Evolutionary conservation across 371 early-diverging fungal genomes (phyloP), one percentile per base, ranked within the genome.

Genomic region (Rhizopus arrhizus): DNA sequence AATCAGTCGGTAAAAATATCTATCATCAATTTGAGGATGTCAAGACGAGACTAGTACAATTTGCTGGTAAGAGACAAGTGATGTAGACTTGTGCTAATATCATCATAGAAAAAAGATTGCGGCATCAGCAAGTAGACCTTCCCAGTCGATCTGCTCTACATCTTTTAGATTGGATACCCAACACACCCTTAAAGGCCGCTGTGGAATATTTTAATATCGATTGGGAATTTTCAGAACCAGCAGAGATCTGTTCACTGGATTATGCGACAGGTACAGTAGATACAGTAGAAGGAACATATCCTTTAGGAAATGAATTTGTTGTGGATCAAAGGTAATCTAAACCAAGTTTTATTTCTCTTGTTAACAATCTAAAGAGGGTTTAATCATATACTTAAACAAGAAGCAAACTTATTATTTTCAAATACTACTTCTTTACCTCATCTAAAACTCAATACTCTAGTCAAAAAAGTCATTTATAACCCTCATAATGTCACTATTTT

Each of bases 161-260:
- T 13, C 38, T 80, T 10, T 40, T 74, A 5, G 73, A 71, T 3
- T 80, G 81, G 81, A 43, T 60, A 33, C 71, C 75, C 3, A 63
- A 77, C 43, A 72, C 72, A 0, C 68, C 76, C 0, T 40, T 75
- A 8, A 75, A 77, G 28, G 69, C 72, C 29, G 78, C 75, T 4
- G 57, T 80, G 8, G 81, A 80, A 46, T 80, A 80, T 36, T 80
- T 75, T 56, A 72, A 66, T 36, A 62, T 77, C 2, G 76, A 80
- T 46, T 80, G 78, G 78, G 81, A 80, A 43, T 56, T 77, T 28
- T 74, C 76, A 38, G 81, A 80, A 38, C 80, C 79, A 8, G 61
- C 79, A 7, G 79, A 79, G 50, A 58, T 75, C 16, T 64, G 72
- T 13, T 78, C 79, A 7, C 57, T 79, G 8, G 80, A 79, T 38